These are phyloP conservation scores for Coemansia sp. DNA, from an alignment of 192 early-diverging fungal genomes.

Conservation along the genomic window DNA sequence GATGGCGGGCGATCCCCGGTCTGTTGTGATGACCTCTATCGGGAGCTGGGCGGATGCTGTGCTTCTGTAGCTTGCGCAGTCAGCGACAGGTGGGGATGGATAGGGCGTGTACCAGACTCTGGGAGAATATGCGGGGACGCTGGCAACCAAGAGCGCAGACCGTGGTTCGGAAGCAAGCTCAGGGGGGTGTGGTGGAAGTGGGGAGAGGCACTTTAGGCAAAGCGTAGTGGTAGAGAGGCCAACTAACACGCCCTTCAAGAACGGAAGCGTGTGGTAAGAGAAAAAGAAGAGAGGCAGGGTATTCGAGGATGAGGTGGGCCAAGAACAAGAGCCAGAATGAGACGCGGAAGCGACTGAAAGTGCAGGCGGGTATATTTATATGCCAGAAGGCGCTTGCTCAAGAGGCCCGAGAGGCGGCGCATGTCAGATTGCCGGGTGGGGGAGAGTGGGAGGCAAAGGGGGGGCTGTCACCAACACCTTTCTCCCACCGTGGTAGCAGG, in stretches of 20 bases:
- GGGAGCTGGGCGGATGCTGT: neutral
- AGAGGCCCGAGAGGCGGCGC: neutral
- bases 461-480: neutral
- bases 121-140: neutral
- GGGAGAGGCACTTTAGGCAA: neutral
- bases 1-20: neutral
- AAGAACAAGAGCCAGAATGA: constrained; percentile 4
- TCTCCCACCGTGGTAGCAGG: neutral
- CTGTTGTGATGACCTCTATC: neutral
- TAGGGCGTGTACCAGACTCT: neutral
- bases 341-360: neutral
- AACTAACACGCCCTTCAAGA: neutral
- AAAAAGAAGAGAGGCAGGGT: neutral
- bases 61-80: neutral
- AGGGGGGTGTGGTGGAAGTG: neutral
- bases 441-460: neutral
- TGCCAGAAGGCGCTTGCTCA: neutral
- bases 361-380: constrained; percentile 1
- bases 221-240: neutral
- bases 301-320: constrained; percentile 2
- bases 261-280: neutral
- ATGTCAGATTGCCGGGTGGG: neutral
- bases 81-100: neutral
- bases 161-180: neutral
- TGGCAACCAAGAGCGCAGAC: neutral